Percentiles rank a stretch among this genome's conserved stretches.
These are phyloP conservation scores for Mycena venus DNA, from an alignment of 768 basidiomycete species.

Conservation along the genomic window DNA sequence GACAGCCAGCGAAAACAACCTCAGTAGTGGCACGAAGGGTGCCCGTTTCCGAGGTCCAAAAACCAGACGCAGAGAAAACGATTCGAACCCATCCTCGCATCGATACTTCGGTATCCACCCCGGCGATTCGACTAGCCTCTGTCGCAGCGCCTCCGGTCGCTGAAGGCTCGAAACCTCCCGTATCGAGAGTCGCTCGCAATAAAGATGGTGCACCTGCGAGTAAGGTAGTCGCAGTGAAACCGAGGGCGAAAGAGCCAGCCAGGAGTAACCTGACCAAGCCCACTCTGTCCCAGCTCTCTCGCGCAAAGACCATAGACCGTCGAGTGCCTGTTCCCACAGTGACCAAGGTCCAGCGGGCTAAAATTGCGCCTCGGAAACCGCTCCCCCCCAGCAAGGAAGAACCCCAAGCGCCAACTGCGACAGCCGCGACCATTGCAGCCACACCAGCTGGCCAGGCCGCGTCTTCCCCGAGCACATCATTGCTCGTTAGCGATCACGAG, in stretches of 20 bases:
- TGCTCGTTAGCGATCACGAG: neutral
- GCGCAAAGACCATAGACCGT: constrained; percentile 28
- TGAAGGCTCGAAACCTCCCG: neutral
- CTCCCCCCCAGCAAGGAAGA: neutral
- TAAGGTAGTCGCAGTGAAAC: neutral
- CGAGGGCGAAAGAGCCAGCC: constrained; percentile 20
- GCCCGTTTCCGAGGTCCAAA: constrained; percentile 14
- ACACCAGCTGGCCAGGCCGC: neutral
- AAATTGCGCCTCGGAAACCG: constrained; percentile 18
- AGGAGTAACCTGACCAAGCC: constrained; percentile 27
- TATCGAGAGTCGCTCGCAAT: neutral
- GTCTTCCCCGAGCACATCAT: neutral
- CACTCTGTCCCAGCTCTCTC: constrained; percentile 30
- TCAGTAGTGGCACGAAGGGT: constrained; percentile 24
- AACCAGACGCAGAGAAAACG: constrained; percentile 19
- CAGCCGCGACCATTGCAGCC: too few relatives aligned
- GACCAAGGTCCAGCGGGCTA: neutral
- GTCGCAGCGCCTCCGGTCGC: neutral
- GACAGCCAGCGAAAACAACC: neutral
- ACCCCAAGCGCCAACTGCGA: neutral
- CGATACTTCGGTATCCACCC: constrained; percentile 28
- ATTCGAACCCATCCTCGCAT: constrained; percentile 19
- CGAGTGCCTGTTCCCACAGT: constrained; percentile 26
- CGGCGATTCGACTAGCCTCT: constrained; percentile 21
- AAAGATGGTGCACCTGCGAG: constrained; percentile 6